Percentiles rank a stretch among this genome's conserved stretches.
phyloP scores from a whole-genome alignment of 2,329 filamentous ascomycete genomes.

The Neopestalotiopsis clavispora region DNA sequence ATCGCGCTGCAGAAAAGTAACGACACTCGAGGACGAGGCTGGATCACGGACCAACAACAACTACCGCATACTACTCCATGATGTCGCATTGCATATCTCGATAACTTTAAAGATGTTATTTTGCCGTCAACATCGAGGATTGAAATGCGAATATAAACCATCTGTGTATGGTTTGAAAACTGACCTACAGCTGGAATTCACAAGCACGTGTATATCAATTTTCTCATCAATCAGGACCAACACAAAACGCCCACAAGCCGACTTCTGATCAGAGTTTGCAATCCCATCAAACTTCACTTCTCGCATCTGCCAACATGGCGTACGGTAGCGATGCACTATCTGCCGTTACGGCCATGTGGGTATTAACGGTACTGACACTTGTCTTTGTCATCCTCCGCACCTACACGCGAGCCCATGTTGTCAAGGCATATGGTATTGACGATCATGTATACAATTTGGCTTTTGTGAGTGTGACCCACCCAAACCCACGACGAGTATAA shows the following conservation, averaged over 20 bases:
- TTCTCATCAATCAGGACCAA: no score
- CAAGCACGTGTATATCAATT: no score
- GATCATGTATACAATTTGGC: slow-evolving; percentile 19
- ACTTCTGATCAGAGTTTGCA: no score
- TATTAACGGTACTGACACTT: slow-evolving; percentile 17
- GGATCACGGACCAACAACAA: neutral
- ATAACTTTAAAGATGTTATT: neutral
- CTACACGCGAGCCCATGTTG: slow-evolving; percentile 15
- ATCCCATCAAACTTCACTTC: no score
- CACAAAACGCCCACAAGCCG: no score
- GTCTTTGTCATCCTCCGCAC: slow-evolving; percentile 18
- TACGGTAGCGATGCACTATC: neutral
- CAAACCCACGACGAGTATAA: no score
- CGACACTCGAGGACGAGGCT: neutral
- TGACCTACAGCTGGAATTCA: no score
- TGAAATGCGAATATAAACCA: no score
- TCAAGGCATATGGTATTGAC: slow-evolving; percentile 16
- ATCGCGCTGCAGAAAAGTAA: neutral
- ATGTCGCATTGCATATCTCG: neutral
- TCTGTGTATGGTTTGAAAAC: no score
- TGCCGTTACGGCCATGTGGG: slow-evolving; percentile 18
- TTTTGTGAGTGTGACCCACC: no score
- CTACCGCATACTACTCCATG: neutral
- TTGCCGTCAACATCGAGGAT: neutral
- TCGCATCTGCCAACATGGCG: neutral